phyloP scores from a whole-genome alignment of 345 rosid species.

The Salix koriyanagi region DNA sequence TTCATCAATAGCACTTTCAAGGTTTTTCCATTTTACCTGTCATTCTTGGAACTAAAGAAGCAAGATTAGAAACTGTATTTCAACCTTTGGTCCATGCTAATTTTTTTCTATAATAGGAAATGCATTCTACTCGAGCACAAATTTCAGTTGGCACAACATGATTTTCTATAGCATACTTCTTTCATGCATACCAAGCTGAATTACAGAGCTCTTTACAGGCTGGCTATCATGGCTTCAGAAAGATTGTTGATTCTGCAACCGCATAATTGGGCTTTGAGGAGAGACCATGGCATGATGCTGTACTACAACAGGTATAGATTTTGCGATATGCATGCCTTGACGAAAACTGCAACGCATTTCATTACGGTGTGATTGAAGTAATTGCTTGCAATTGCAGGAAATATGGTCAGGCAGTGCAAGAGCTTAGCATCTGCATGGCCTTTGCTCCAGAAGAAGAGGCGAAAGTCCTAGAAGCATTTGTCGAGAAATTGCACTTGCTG shows the following conservation, averaged over 20 bases:
- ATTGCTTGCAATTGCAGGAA: constrained; percentile 41
- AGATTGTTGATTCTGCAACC: constrained; percentile 84
- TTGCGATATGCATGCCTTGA: neutral
- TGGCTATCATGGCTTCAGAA: constrained; percentile 87
- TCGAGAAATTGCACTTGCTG: constrained; percentile 75
- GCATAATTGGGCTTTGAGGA: constrained; percentile 72
- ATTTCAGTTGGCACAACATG: neutral
- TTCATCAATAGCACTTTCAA: neutral
- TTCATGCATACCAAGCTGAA: constrained; percentile 3
- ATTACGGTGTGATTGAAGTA: neutral
- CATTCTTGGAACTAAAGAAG: neutral
- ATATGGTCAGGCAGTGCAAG: constrained; percentile 76
- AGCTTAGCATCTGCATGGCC: constrained; percentile 91
- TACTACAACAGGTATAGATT: constrained; percentile 57
- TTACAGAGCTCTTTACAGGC: constrained; percentile 31
- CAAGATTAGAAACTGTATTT: neutral
- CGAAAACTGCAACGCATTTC: neutral
- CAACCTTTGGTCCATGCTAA: neutral
- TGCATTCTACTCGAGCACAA: neutral
- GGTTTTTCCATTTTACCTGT: neutral
- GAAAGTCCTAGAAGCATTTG: constrained; percentile 55
- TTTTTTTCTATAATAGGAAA: neutral
- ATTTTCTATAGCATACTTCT: neutral
- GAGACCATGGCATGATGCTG: constrained; percentile 91
- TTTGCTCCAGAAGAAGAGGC: constrained; percentile 79